Conservation (phyloP, 2,329 filamentous ascomycete species). For the Exophiala calicioides region DNA sequence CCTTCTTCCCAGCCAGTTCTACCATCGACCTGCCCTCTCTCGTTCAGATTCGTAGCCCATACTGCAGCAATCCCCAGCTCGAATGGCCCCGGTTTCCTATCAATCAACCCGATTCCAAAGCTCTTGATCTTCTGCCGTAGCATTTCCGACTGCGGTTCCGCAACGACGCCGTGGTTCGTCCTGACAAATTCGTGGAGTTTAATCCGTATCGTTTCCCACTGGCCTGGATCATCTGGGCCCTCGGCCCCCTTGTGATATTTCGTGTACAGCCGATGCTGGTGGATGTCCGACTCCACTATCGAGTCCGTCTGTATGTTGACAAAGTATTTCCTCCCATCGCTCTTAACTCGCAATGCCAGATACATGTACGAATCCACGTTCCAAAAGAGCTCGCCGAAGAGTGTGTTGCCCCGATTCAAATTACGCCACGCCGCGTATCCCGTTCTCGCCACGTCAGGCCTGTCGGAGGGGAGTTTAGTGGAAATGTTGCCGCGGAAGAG, state of each 20-base stretch:
- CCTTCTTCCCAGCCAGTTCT: slow-evolving; percentile 31
- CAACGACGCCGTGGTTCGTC: slow-evolving; percentile 87
- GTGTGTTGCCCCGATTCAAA: slow-evolving; percentile 68
- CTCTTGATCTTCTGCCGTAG: slow-evolving; percentile 81
- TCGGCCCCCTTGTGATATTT: slow-evolving; percentile 41
- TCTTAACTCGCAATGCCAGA: slow-evolving; percentile 83
- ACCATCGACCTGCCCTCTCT: slow-evolving; percentile 36
- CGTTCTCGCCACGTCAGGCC: slow-evolving; percentile 71
- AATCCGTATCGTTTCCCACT: slow-evolving; percentile 95
- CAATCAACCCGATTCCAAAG: slow-evolving; percentile 84
- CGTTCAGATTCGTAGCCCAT: slow-evolving; percentile 81
- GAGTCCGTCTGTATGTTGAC: background rate
- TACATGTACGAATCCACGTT: slow-evolving; percentile 87
- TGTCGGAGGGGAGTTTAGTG: slow-evolving; percentile 73
- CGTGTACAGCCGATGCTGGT: slow-evolving; percentile 76
- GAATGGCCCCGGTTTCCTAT: slow-evolving; percentile 84
- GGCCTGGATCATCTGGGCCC: slow-evolving; percentile 59
- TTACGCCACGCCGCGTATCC: slow-evolving; percentile 94
- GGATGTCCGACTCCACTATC: background rate
- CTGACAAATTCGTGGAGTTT: slow-evolving; percentile 91
- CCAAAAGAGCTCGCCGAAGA: slow-evolving; percentile 87
- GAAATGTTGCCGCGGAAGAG: slow-evolving; percentile 88
- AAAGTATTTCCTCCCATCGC: slow-evolving; percentile 88
- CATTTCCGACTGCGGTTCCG: slow-evolving; percentile 91
- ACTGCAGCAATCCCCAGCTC: slow-evolving; percentile 81